phyloP scores from a whole-genome alignment of 1,284 basidiomycete genomes.

The Moesziomyces sp. region DNA sequence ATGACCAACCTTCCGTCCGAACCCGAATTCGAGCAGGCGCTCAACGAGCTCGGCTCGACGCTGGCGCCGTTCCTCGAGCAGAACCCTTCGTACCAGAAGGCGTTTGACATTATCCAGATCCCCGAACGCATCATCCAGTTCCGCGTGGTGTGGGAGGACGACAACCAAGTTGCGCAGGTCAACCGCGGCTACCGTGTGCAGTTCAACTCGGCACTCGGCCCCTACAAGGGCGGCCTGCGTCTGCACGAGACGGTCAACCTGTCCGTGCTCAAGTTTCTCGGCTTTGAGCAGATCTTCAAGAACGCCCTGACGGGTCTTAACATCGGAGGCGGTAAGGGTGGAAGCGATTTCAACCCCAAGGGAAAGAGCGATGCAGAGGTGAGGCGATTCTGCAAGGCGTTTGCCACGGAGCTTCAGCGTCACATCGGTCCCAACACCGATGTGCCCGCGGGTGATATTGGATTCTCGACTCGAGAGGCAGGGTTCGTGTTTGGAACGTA shows the following conservation, averaged over 20 bases:
- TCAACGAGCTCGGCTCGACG: constrained; percentile 76
- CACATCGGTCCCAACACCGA: constrained; percentile 74
- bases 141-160: constrained; percentile 80
- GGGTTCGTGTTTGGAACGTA: constrained; percentile 70
- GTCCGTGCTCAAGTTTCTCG: constrained; percentile 85
- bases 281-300: constrained; percentile 85
- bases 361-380: constrained; percentile 82
- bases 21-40: constrained; percentile 75
- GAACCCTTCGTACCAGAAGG: constrained; percentile 79
- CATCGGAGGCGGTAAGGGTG: constrained; percentile 76
- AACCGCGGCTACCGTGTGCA: constrained; percentile 82
- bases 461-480: constrained; percentile 71
- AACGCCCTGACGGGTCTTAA: constrained; percentile 82
- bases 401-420: constrained; percentile 50
- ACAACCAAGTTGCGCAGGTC: constrained; percentile 73
- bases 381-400: constrained; percentile 74
- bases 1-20: constrained; percentile 69
- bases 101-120: constrained; percentile 77
- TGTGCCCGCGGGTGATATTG: constrained; percentile 83
- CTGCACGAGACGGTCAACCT: constrained; percentile 85
- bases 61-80: constrained; percentile 77
- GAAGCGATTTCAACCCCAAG: constrained; percentile 82
- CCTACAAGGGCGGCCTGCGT: constrained; percentile 84
- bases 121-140: constrained; percentile 78
- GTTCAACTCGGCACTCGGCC: constrained; percentile 85